Base-by-base conservation (phyloP, 331 rosid species). In the Phaseolus coccineus region DNA sequence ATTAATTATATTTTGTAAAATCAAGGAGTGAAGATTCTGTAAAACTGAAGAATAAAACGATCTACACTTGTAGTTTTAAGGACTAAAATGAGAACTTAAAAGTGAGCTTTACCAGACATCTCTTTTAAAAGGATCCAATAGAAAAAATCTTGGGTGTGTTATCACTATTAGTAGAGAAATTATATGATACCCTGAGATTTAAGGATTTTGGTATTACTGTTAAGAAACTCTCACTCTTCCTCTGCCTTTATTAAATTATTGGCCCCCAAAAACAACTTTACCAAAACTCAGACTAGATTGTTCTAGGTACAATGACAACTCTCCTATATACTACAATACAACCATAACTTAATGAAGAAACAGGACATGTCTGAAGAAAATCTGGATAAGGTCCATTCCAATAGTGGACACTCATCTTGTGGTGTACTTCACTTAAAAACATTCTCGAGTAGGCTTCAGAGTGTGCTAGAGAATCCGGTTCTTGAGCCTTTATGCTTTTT, bases 391-490 rank as follows among this genome's bases (percentile, higher is more conserved):
- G 44, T 65, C 9, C 65, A 77, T 14, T 19, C 31, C 56, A 14
- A 40, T 39, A 65, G 22, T 51, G 53, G 37, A n/a, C 3, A 14
- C 65, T 22, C 62, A 31, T 0, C 31, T 11, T 76, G 30, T 13
- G 3, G 55, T 50, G 63, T 14, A 19, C 55, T 73, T 37, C 24
- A 55, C 77, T 31, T 73, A 4, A 22, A 37, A 55, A 71, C 71
- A 14, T 22, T 64, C 15, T 46, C 7, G 2, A 3, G 70, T 3
- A 64, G 28, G 70, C 69, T 64, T 5, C 24, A 63, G 28, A 48
- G 62, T 30, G 47, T 80, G 84, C 84, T 48, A 77, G 13, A 73
- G 88, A 77, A 85, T 62, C 81, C 0, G 70, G 47, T 85, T 77
- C 88, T 47, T 22, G 0, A 77, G 58, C 80, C 83, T 30, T 81